Base-by-base conservation (phyloP, 192 early-diverging fungal species). In the Gaertneriomyces semiglobifer region DNA sequence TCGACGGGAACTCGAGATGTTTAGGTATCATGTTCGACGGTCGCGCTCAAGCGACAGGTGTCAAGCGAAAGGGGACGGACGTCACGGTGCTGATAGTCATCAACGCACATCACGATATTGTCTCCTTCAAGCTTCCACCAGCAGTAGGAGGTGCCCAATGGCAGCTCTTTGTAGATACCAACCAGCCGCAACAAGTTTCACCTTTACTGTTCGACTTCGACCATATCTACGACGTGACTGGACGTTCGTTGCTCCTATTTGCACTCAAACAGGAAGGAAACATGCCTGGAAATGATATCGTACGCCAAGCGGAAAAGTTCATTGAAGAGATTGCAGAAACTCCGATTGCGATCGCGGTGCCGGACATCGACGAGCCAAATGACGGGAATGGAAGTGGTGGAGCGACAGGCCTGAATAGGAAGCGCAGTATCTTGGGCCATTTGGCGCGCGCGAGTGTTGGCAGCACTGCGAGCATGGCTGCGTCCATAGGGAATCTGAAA, bases 141-240 rank as follows among this genome's bases (percentile, higher is more conserved):
- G 59, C 66, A n/a, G 66, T 68, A 0, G 66, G 66, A 7, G 66
- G 66, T 7, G 59, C 43, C 10, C 47, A 68, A 46, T 68, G 66
- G 66, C 66, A 68, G 43, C 52, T 68, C 9, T 68, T 68, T 41
- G 66, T 68, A 7, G 66, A 68, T 48, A 68, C 66, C 33, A 68
- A 68, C 52, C 66, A 68, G 59, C 66, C 66, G 6, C 25, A 12
- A 3, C 52, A 60, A 8, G 58, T 68, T 1, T 42, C 20, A 10
- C 46, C 66, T 39, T 48, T 51, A 39, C 20, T 12, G 7, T 68
- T 68, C 41, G 46, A 61, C 39, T 68, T 68, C 43, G 66, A 55
- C 8, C 66, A 68, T 48, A 11, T 11, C 47, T 68, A 68, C 41
- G 66, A 61, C 4, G 66, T 61, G 11, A 68, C 66, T 16, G 66